phyloP scores from a whole-genome alignment of 768 basidiomycete species.

The Steccherinum ochraceum region DNA sequence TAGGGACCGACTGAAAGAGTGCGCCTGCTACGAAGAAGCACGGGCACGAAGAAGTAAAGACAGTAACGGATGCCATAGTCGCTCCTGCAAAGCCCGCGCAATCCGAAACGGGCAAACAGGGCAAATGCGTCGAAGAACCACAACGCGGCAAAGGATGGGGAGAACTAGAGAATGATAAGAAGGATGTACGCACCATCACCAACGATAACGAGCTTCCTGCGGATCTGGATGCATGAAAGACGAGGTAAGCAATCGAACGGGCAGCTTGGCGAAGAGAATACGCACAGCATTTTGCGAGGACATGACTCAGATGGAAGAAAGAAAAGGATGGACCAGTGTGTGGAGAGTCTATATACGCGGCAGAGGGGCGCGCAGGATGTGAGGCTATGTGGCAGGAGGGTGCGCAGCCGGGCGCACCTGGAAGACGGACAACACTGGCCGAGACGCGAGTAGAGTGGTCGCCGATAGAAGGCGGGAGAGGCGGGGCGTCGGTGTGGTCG shows the following conservation, averaged over 20 bases:
- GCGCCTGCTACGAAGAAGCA: no score
- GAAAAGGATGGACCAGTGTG: neutral
- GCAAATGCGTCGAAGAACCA: constrained; percentile 6
- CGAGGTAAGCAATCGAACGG: neutral
- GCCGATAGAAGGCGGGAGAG: constrained; percentile 1
- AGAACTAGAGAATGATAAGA: no score
- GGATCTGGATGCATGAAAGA: constrained; percentile 49
- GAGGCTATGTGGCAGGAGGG: constrained; percentile 1
- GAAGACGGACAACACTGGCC: neutral
- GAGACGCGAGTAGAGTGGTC: constrained; percentile 1
- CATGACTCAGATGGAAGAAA: constrained; percentile 20
- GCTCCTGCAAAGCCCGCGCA: no score
- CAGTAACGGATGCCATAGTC: no score
- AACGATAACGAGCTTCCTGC: constrained; percentile 93
- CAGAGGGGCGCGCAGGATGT: neutral
- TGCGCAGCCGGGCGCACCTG: constrained; percentile 2
- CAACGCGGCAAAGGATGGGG: neutral
- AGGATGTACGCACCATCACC: constrained; percentile 91
- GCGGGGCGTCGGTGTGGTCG: neutral
- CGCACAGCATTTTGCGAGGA: constrained; percentile 57
- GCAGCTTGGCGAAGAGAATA: constrained; percentile 12
- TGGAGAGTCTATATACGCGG: neutral
- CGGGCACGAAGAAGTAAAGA: no score
- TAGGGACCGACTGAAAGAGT: no score
- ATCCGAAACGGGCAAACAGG: no score